These are phyloP conservation scores for Erythrophleum ivorense DNA, from an alignment of 331 rosid species.

Conservation along the genomic window DNA sequence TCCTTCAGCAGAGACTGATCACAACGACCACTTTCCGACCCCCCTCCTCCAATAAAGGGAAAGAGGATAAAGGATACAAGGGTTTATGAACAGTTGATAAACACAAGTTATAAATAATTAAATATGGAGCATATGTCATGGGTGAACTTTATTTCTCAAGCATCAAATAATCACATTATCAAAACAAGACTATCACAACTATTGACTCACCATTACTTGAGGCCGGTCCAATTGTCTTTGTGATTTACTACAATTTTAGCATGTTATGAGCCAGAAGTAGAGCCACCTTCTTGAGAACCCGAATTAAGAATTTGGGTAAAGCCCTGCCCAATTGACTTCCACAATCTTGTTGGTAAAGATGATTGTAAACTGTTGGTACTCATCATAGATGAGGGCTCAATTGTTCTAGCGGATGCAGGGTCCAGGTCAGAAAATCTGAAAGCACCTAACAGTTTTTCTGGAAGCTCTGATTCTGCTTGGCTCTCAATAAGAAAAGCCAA, in stretches of 20 bases:
- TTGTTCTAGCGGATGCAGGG: constrained; percentile 55
- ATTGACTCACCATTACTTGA: constrained; percentile 47
- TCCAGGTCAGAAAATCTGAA: constrained; percentile 71
- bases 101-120: not conserved
- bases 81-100: not conserved
- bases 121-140: not conserved
- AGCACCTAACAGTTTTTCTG: constrained; percentile 74
- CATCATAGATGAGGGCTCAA: constrained; percentile 49
- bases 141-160: constrained; percentile 3
- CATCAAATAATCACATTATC: constrained; percentile 15
- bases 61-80: not conserved
- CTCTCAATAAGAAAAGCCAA: constrained; percentile 77
- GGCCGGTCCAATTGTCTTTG: constrained; percentile 37
- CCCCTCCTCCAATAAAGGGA: not conserved
- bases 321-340: constrained; percentile 81
- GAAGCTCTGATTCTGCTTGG: constrained; percentile 75
- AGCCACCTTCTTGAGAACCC: constrained; percentile 63
- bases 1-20: constrained; percentile 10
- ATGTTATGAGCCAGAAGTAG: constrained; percentile 48
- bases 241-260: constrained; percentile 42
- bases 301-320: constrained; percentile 67
- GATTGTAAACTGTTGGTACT: constrained; percentile 44
- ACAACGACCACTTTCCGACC: not conserved
- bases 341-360: constrained; percentile 60
- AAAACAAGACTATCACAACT: not conserved